These are phyloP conservation scores for Arabis hirsuta DNA, from an alignment of 345 rosid genomes.

Conservation along the genomic window DNA sequence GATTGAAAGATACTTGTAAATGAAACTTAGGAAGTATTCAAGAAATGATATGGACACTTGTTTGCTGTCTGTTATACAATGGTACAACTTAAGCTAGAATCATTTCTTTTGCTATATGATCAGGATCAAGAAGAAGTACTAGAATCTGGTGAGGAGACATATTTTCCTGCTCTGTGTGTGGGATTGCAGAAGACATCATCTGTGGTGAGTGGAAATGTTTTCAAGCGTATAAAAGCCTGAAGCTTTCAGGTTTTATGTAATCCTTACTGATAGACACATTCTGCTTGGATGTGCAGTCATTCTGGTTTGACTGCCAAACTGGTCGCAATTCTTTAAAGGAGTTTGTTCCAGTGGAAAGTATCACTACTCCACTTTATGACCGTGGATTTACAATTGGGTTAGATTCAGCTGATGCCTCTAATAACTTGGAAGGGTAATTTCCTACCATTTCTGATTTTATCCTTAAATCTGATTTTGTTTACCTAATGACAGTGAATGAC, in stretches of 20 bases:
- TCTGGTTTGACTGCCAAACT: constrained; percentile 79
- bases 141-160: constrained; percentile 88
- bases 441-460: background rate
- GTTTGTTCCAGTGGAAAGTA: constrained; percentile 52
- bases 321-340: constrained; percentile 44
- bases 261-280: constrained; percentile 16
- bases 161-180: constrained; percentile 78
- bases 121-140: constrained; percentile 65
- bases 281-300: constrained; percentile 65
- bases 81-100: background rate
- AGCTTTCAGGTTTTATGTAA: background rate
- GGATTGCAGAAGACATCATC: constrained; percentile 68
- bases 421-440: constrained; percentile 70
- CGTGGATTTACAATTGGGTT: constrained; percentile 85
- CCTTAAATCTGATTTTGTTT: background rate
- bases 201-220: constrained; percentile 60
- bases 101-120: constrained; percentile 32
- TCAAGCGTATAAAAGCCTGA: background rate
- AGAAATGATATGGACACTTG: background rate
- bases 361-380: constrained; percentile 79
- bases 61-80: background rate
- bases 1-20: background rate
- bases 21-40: background rate
- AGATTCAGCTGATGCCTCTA: constrained; percentile 66
- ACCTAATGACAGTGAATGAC: constrained; percentile 11